Evolutionary conservation across 2,329 filamentous ascomycete species (phyloP), one percentile per base, ranked within the genome.

Genomic region (Aspergillus alliaceus): DNA sequence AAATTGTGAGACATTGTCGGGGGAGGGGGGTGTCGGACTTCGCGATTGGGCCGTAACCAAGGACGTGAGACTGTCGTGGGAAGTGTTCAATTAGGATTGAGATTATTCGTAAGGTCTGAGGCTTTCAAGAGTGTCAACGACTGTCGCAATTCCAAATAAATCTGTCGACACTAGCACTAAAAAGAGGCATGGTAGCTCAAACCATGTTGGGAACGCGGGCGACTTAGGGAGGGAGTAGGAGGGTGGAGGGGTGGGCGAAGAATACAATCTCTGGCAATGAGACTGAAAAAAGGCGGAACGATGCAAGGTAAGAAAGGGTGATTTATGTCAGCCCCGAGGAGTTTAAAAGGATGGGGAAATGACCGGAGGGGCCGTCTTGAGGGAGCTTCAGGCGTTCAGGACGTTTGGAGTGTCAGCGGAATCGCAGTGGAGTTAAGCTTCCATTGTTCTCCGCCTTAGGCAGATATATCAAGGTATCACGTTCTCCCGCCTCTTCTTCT

Each of bases 1-100:
- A 98, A 98, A 58, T 90, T 93, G 80, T 64, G 61, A 44, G 72
- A 64, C 73, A 75, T 75, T 57, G 58, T 70, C 57, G 58, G 5
- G 5, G 27, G 27, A 29, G 27, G 56, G 29, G 46, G 29, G 51
- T 39, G 31, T 58, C 48, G 29, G 47, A 54, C 31, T 57, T 54
- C 48, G 34, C 57, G 40, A 54, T 60, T 59, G 47, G 53, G 58
- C 56, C 53, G 58, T 39, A 50, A 55, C 52, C 44, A 39, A 44
- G 54, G 55, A 58, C 53, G 55, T 51, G 56, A 59, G 59, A 52
- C 15, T 42, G 44, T 51, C 48, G 56, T 51, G 42, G 48, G 20
- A 57, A 25, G 40, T 32, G 47, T 20, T 53, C 24, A 48, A 48
- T 51, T 52, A 39, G 12, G 55, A 39, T 22, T 24, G 35, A 32